Evolutionary conservation across 495 filamentous ascomycete genomes (phyloP).

Genomic region (Xylaria venustula): DNA sequence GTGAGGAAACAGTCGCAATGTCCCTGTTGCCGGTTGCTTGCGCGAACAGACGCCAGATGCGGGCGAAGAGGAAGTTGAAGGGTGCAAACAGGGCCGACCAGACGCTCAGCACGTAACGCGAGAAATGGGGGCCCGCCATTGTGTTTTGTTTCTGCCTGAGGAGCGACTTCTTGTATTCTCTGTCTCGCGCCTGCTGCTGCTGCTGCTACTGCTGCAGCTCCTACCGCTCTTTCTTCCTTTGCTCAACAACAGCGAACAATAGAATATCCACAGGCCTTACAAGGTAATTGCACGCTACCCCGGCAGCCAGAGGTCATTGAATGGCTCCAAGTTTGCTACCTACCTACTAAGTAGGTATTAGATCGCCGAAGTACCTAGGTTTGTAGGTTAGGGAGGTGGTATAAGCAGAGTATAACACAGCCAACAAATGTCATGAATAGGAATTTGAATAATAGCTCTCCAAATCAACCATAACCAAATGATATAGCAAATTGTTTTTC

Average conservation of each 20-base stretch:
- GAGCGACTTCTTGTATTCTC: conserved; percentile 13
- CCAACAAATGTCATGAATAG: neutral
- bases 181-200: neutral
- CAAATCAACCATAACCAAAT: too few species aligned
- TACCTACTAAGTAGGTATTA: neutral
- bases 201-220: neutral
- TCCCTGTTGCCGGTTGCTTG: conserved; percentile 6
- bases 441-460: neutral
- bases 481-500: neutral
- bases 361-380: neutral
- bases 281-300: neutral
- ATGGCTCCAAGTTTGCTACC: neutral
- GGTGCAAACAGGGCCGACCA: conserved; percentile 35
- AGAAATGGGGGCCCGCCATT: conserved; percentile 36
- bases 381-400: neutral
- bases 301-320: neutral
- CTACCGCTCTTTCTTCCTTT: neutral
- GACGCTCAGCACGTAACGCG: conserved; percentile 32
- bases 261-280: neutral
- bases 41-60: conserved; percentile 24
- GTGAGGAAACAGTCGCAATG: neutral
- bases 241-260: neutral
- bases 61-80: conserved; percentile 29
- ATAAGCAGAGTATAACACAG: neutral
- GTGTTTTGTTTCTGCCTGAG: conserved; percentile 15